Conservation (phyloP, 441 rosid genomes). For the Melastoma candidum region DNA sequence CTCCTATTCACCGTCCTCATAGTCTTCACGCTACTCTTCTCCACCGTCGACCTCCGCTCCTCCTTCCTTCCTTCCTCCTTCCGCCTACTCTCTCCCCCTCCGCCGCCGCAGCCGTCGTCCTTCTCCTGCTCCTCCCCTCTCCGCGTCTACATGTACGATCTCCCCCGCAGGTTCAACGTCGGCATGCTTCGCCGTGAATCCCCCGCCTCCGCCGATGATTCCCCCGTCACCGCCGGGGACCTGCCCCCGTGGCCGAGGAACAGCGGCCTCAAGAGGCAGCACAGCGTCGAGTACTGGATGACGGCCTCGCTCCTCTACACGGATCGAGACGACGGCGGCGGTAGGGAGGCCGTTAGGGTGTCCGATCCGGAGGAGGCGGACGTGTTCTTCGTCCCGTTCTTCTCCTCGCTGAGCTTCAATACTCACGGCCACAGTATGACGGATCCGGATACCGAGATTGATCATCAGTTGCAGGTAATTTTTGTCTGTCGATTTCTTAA, state of each 20-base stretch:
- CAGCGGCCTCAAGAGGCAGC: constrained; percentile 62
- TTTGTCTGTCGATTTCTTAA: background rate
- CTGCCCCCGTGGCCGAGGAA: constrained; percentile 71
- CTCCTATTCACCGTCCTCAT: constrained; percentile 46
- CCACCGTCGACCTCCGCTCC: constrained; percentile 59
- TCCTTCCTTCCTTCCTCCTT: constrained; percentile 34
- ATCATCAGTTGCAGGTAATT: constrained; percentile 74
- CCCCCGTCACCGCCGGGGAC: constrained; percentile 43
- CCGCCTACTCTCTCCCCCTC: constrained; percentile 25
- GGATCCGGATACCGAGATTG: constrained; percentile 78
- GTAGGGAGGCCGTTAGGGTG: constrained; percentile 72
- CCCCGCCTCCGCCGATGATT: constrained; percentile 23
- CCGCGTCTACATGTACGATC: constrained; percentile 83
- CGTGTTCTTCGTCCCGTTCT: constrained; percentile 79
- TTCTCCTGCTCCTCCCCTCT: constrained; percentile 33
- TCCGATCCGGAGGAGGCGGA: constrained; percentile 83
- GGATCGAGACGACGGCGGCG: constrained; percentile 18
- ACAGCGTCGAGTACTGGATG: constrained; percentile 94
- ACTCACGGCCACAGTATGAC: constrained; percentile 81
- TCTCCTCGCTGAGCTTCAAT: constrained; percentile 82
- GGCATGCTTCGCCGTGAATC: constrained; percentile 44
- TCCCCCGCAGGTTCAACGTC: constrained; percentile 73
- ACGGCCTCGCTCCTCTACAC: constrained; percentile 71
- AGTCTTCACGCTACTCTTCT: constrained; percentile 57
- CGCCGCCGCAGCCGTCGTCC: background rate